Evolutionary conservation across 352 stramenopile genomes (phyloP).

Genomic region (Hyaloperonospora arabidopsidis): DNA sequence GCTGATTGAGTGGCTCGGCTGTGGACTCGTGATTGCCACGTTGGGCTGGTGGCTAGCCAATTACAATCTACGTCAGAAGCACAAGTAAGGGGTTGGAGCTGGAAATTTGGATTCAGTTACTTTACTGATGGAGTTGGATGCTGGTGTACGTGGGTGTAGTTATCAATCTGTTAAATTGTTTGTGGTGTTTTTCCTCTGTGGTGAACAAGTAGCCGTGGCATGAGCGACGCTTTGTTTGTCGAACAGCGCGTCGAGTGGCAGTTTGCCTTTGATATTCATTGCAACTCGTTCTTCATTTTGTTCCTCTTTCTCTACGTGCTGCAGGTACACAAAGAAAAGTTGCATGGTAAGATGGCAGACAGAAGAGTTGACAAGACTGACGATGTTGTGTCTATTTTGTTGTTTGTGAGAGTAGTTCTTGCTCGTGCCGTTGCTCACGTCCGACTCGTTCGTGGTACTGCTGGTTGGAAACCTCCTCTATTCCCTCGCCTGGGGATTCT

Average conservation of each 20-base stretch:
- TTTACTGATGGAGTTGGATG: too few relatives aligned
- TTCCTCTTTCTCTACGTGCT: constrained; percentile 94
- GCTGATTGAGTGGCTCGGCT: constrained; percentile 75
- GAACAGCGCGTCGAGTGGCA: constrained; percentile 98
- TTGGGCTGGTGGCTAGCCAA: constrained; percentile 72
- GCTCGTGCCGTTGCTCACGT: constrained; percentile 89
- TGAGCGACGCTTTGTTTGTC: constrained; percentile 82
- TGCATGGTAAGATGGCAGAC: too few relatives aligned
- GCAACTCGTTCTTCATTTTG: constrained; percentile 97
- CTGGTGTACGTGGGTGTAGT: too few relatives aligned
- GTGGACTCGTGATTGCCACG: constrained; percentile 63
- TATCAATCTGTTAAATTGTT: background rate
- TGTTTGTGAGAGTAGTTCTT: constrained; percentile 84
- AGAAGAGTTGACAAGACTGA: too few relatives aligned
- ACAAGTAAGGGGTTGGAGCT: constrained; percentile 28
- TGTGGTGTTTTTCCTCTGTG: background rate
- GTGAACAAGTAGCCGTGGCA: constrained; percentile 37
- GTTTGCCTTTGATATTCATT: constrained; percentile 99
- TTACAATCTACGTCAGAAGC: constrained; percentile 51
- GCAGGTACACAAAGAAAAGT: constrained; percentile 34
- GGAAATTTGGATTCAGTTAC: too few relatives aligned
- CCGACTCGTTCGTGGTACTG: constrained; percentile 83
- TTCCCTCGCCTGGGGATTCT: constrained; percentile 88
- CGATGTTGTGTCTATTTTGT: background rate
- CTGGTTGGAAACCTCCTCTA: constrained; percentile 92